Evolutionary conservation across 1,284 basidiomycete species (phyloP), one percentile per base, ranked within the genome.

Genomic region (Ustilago bromivora): DNA sequence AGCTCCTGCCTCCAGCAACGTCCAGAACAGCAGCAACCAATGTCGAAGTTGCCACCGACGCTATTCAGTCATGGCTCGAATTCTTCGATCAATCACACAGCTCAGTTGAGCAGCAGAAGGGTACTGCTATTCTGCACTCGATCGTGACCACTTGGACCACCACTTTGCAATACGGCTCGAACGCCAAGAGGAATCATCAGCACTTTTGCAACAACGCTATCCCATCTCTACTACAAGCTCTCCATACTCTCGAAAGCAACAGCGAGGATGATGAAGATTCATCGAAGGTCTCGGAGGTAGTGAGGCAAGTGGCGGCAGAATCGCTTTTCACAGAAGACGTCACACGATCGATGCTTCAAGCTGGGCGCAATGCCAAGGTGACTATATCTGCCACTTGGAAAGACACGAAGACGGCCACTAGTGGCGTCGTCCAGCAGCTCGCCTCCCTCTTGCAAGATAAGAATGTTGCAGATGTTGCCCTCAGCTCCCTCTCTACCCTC

Each of bases 121-220:
- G 58, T 3, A 28, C n/a, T 12, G 36, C 19, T 1, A 47, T 79
- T 11, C 63, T 77, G 9, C 49, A 58, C 2, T 23, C 75, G 10
- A 64, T 81, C n/a, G 58, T 64, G 2, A 12, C 51, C 0, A 66
- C 61, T 15, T 82, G 79, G 79, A 52, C 43, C 0, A 71, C 66
- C 1, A 65, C 78, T 0, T 51, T 82, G 3, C 75, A 74, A 54
- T 78, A 79, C 19, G 81, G 81, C 17, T 55, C 66, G 1, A 82
- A 82, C 19, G 75, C 72, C 41, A 81, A 79, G 54, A 76, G 80
- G 38, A 80, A 78, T 19, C 64, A 71, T 49, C 78, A 78, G 36
- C 69, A 72, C 46, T 80, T 82, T 58, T 54, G 72, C 41, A 55
- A 11, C 31, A 61, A 43, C 28, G 61, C 67, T 10, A 40, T 82